phyloP scores from a whole-genome alignment of 345 rosid genomes.

The Arabidopsis arenosa region DNA sequence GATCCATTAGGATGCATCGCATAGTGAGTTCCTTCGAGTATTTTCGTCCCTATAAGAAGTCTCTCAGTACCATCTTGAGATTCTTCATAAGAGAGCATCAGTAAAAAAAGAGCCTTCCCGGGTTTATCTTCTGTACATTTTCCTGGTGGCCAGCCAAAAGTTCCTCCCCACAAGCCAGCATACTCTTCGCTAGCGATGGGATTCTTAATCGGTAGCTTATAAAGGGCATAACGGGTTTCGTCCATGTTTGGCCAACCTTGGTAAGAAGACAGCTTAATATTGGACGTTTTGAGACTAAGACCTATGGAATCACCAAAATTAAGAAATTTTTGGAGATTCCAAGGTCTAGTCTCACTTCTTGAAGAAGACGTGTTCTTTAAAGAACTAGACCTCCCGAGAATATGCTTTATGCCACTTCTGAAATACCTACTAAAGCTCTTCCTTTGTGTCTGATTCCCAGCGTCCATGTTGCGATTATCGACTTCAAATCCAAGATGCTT shows the following conservation, averaged over 20 bases:
- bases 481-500: constrained; percentile 48
- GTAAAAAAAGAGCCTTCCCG: constrained; percentile 76
- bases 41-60: constrained; percentile 78
- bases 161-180: constrained; percentile 90
- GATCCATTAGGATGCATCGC: constrained; percentile 92
- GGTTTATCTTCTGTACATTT: constrained; percentile 72
- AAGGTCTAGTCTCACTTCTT: constrained; percentile 59
- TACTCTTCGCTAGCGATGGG: constrained; percentile 63
- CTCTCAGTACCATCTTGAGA: constrained; percentile 53
- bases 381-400: constrained; percentile 63
- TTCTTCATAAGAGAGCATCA: constrained; percentile 78
- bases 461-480: constrained; percentile 38
- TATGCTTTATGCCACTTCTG: constrained; percentile 58
- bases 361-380: constrained; percentile 62
- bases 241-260: constrained; percentile 91
- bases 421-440: constrained; percentile 59
- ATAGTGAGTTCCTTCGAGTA: constrained; percentile 86
- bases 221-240: constrained; percentile 73
- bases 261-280: constrained; percentile 63
- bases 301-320: constrained; percentile 68
- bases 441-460: constrained; percentile 50
- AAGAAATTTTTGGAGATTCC: constrained; percentile 63
- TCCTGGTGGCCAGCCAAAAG: constrained; percentile 90
- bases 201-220: constrained; percentile 64
- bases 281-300: constrained; percentile 59